Conservation (phyloP, 768 basidiomycete genomes). For the Filobasidium wieringae region DNA sequence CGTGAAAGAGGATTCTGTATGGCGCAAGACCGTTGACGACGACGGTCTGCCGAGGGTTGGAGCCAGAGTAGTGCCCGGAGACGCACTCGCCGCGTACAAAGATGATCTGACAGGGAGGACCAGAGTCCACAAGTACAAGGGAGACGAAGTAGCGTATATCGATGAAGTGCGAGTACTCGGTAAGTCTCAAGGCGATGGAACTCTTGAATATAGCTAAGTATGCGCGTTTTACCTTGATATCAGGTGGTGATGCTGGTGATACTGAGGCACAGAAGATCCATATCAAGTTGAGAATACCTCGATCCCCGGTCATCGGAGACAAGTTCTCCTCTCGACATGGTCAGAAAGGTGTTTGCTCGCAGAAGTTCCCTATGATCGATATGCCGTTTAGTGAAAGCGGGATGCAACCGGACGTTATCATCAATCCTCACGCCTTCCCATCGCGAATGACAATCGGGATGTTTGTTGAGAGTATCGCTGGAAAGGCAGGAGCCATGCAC, state of each 20-base stretch:
- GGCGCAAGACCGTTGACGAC: conserved; percentile 51
- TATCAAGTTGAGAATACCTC: conserved; percentile 80
- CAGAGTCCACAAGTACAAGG: conserved; percentile 85
- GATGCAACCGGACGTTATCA: conserved; percentile 97
- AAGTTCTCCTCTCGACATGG: conserved; percentile 99
- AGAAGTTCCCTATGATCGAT: conserved; percentile 94
- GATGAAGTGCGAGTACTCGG: conserved; percentile 86
- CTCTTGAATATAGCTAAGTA: not conserved
- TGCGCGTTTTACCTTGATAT: not conserved
- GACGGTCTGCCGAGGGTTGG: conserved; percentile 84
- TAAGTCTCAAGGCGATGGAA: conserved; percentile 41
- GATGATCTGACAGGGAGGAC: conserved; percentile 77
- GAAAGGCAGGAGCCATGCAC: conserved; percentile 98
- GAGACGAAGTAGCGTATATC: conserved; percentile 78
- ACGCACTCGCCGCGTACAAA: conserved; percentile 71
- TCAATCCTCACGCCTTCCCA: conserved; percentile 99
- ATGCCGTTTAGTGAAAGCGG: conserved; percentile 99
- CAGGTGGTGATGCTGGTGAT: conserved; percentile 78
- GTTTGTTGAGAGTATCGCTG: conserved; percentile 98
- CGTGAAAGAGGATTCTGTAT: conserved; percentile 45
- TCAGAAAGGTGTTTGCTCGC: conserved; percentile 98
- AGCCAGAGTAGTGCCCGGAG: conserved; percentile 55
- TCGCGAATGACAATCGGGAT: conserved; percentile 99
- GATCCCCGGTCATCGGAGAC: conserved; percentile 94
- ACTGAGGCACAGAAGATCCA: conserved; percentile 83